Evolutionary conservation across 768 basidiomycete species (phyloP).

Genomic region (Chiua virens): DNA sequence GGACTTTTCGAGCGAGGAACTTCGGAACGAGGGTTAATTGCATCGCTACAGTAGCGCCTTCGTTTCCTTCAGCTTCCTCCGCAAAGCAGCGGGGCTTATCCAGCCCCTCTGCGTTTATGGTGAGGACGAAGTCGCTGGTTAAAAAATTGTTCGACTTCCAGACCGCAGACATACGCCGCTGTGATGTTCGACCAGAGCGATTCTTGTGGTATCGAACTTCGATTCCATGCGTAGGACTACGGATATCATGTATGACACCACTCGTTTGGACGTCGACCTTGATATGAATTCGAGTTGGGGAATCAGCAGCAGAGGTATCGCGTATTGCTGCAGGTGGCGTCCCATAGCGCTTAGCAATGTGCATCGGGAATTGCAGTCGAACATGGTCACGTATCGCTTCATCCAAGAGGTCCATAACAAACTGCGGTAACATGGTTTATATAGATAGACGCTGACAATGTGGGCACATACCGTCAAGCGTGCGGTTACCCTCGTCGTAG

Average conservation of each 20-base stretch:
- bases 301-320: slow-evolving; percentile 27
- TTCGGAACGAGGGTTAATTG: slow-evolving; percentile 57
- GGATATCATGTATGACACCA: slow-evolving; percentile 39
- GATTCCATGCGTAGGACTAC: slow-evolving; percentile 47
- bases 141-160: slow-evolving; percentile 45
- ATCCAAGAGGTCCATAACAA: slow-evolving; percentile 54
- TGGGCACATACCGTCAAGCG: slow-evolving; percentile 41
- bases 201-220: slow-evolving; percentile 34
- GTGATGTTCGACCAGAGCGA: slow-evolving; percentile 34
- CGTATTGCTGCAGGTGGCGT: slow-evolving; percentile 39
- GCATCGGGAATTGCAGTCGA: slow-evolving; percentile 52
- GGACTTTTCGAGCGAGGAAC: slow-evolving; percentile 43
- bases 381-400: slow-evolving; percentile 48
- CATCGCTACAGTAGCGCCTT: slow-evolving; percentile 42
- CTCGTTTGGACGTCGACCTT: slow-evolving; percentile 49
- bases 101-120: slow-evolving; percentile 46
- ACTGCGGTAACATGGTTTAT: too few relatives aligned
- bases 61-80: slow-evolving; percentile 28
- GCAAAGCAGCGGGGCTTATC: slow-evolving; percentile 59
- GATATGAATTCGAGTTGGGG: slow-evolving; percentile 40
- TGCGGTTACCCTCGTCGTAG: slow-evolving; percentile 38
- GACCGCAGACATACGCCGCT: slow-evolving; percentile 40
- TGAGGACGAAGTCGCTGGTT: slow-evolving; percentile 50
- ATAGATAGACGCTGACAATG: too few relatives aligned
- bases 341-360: slow-evolving; percentile 55